phyloP scores from a whole-genome alignment of 495 filamentous ascomycete species.

The Podospora bellae-mahoneyi region DNA sequence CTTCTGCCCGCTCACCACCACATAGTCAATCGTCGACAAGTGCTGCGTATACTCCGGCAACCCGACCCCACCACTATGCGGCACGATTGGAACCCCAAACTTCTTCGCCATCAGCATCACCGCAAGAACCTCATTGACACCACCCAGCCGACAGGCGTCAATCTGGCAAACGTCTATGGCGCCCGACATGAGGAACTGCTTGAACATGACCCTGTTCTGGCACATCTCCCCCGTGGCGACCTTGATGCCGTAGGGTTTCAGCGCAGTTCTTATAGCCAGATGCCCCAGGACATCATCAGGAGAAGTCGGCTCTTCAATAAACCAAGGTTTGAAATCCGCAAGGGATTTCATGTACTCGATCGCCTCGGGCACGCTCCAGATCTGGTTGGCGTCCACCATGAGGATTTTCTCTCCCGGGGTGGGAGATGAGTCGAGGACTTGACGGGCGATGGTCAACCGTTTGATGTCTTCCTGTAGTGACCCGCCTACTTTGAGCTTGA shows the following conservation, averaged over 20 bases:
- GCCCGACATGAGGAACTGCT: slow-evolving; percentile 75
- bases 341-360: slow-evolving; percentile 84
- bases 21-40: slow-evolving; percentile 89
- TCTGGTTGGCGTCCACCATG: slow-evolving; percentile 95
- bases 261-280: slow-evolving; percentile 74
- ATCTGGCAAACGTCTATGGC: slow-evolving; percentile 88
- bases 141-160: slow-evolving; percentile 87
- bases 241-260: slow-evolving; percentile 69
- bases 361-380: slow-evolving; percentile 90
- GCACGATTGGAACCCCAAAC: slow-evolving; percentile 77
- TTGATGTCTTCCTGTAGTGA: slow-evolving; percentile 65
- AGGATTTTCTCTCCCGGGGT: slow-evolving; percentile 65
- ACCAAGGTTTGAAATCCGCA: slow-evolving; percentile 86
- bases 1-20: slow-evolving; percentile 76
- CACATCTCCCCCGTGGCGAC: slow-evolving; percentile 97
- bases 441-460: slow-evolving; percentile 69
- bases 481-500: slow-evolving; percentile 88
- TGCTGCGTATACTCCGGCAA: slow-evolving; percentile 95
- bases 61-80: slow-evolving; percentile 85
- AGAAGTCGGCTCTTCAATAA: slow-evolving; percentile 95
- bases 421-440: slow-evolving; percentile 79
- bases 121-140: slow-evolving; percentile 88
- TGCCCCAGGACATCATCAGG: slow-evolving; percentile 91
- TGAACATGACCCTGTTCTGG: slow-evolving; percentile 92
- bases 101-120: slow-evolving; percentile 91